phyloP scores from a whole-genome alignment of 805 yeast genomes.

The Monosporozyma unispora region DNA sequence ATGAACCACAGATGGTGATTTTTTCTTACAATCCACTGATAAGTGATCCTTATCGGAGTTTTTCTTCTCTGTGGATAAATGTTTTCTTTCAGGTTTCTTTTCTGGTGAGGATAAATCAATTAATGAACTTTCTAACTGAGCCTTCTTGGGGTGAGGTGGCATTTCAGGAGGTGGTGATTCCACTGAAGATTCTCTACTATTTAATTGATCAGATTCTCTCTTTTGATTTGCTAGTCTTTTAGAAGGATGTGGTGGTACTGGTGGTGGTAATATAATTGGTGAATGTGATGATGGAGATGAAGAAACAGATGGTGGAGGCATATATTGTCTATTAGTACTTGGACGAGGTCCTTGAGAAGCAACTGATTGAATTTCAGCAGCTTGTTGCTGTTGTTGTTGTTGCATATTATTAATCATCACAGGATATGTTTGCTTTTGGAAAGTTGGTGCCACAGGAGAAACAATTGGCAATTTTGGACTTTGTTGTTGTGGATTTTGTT shows the following conservation, averaged over 20 bases:
- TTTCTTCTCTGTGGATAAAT: not conserved
- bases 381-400: not conserved
- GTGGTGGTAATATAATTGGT: not conserved
- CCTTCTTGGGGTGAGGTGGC: constrained; percentile 13
- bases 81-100: not conserved
- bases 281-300: not conserved
- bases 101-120: constrained; percentile 1
- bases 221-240: not conserved
- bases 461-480: not conserved
- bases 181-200: not conserved
- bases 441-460: not conserved
- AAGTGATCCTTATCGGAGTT: not conserved
- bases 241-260: constrained; percentile 3
- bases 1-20: not conserved
- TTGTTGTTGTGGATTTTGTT: not conserved
- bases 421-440: constrained; percentile 1
- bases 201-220: not conserved
- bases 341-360: not conserved
- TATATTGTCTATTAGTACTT: not conserved
- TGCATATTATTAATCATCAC: not conserved
- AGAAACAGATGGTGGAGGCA: not conserved
- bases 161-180: constrained; percentile 9
- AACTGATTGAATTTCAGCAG: not conserved
- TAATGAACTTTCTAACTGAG: constrained; percentile 3
- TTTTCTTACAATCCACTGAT: not conserved